Conservation (phyloP, 768 basidiomycete species). For the Kwoniella shandongensis region DNA sequence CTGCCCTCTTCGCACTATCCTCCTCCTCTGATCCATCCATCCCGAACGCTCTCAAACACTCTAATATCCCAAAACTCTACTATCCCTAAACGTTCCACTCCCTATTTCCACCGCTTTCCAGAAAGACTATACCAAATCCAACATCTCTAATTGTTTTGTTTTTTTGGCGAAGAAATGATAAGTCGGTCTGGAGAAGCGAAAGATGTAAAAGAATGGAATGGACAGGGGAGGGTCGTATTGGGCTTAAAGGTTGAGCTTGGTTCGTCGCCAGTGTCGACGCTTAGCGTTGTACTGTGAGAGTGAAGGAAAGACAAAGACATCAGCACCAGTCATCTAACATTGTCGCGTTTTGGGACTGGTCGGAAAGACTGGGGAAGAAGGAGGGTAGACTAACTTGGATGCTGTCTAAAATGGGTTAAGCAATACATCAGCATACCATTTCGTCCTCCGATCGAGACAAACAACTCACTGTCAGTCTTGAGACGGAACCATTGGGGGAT, state of each 20-base stretch:
- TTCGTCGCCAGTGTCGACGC: conserved; percentile 98
- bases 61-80: too few relatives aligned
- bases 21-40: too few relatives aligned
- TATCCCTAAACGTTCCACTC: too few relatives aligned
- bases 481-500: conserved; percentile 98
- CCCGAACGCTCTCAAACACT: too few relatives aligned
- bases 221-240: background rate
- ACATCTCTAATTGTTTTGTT: too few relatives aligned
- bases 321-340: background rate
- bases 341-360: background rate
- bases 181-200: too few relatives aligned
- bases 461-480: conserved; percentile 88
- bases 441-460: background rate
- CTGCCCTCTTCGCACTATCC: too few relatives aligned
- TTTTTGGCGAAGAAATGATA: too few relatives aligned
- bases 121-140: too few relatives aligned
- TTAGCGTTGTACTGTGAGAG: conserved; percentile 61
- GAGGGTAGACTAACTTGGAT: conserved; percentile 35
- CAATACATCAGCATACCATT: background rate
- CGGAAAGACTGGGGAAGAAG: conserved; percentile 1
- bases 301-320: conserved; percentile 46
- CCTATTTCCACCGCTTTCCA: too few relatives aligned
- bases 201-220: too few relatives aligned
- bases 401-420: conserved; percentile 16
- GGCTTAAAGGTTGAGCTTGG: conserved; percentile 92